Percentiles rank a stretch among this genome's conserved stretches.
Evolutionary conservation across 306 rosid species (phyloP).

Genomic region (Biancaea sappan): DNA sequence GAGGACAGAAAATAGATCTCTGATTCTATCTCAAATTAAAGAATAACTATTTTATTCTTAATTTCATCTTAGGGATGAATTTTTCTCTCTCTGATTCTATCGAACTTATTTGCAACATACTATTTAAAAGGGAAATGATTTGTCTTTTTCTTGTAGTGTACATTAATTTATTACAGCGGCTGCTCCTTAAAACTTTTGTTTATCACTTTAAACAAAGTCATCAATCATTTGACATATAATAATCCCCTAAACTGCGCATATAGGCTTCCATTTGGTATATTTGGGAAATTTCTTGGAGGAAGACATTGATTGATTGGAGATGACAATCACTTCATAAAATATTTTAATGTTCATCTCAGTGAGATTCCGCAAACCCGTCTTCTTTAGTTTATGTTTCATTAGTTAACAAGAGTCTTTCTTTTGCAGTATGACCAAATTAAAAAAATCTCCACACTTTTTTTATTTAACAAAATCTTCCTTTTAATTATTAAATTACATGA

Average conservation of each 20-base stretch:
- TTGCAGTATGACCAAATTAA: background rate
- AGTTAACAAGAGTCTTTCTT: background rate
- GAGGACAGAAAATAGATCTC: too few relatives aligned
- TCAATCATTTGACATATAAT: background rate
- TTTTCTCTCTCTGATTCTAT: too few relatives aligned
- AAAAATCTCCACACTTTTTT: too few relatives aligned
- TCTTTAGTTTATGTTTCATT: background rate
- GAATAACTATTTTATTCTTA: too few relatives aligned
- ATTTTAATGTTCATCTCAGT: background rate
- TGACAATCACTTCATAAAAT: background rate
- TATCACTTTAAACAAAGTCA: background rate
- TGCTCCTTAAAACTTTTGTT: background rate
- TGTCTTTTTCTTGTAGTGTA: too few relatives aligned
- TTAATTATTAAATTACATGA: too few relatives aligned
- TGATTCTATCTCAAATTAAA: too few relatives aligned
- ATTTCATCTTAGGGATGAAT: too few relatives aligned
- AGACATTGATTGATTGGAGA: background rate
- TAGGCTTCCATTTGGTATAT: background rate
- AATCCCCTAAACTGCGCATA: background rate
- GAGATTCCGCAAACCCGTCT: background rate
- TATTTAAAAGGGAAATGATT: too few relatives aligned
- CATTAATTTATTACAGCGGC: background rate
- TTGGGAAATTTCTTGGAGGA: slow-evolving; percentile 3
- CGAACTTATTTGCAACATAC: too few relatives aligned
- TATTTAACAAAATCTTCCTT: too few relatives aligned